Evolutionary conservation across 257 asterid genomes (phyloP), one percentile per base, ranked within the genome.

Genomic region (Rubia yunnanensis): DNA sequence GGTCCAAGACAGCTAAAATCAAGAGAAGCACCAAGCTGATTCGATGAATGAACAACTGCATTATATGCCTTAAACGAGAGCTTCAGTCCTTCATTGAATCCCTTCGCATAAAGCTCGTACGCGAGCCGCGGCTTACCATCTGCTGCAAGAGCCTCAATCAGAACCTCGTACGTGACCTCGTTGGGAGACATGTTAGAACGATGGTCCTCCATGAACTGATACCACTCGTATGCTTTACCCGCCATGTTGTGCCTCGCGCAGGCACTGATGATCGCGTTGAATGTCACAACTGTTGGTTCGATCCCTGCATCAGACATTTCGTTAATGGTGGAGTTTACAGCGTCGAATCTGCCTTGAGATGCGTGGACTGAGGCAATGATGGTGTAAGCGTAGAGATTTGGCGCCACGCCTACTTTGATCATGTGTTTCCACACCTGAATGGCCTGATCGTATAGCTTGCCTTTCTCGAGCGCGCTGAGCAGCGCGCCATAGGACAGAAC

Each of bases 391-490:
- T 94, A 84, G 35, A 90, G 39, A 56, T 94, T 94, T 24, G 99
- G 95, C 58, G 78, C 67, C 0, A 88, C 72, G 0, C 96, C 96
- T 3, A 88, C 78, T 74, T 79, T 90, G 1, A 70, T 9, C 97
- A 90, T 94, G 68, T 94, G 99, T 55, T 90, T 79, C 99, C 97
- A 94, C 7, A 94, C 99, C 27, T 77, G 75, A 72, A 82, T 65
- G 62, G 96, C 95, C 70, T 94, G 95, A 3, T 90, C 92, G 26
- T 90, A 94, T 27, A 92, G 89, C 52, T 82, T 83, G 59, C 99
- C 99, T 74, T 92, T 89, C 84, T 89, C 97, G 1, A 92, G 92
- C 5, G 99, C 94, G 20, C 99, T 89, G 24, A 89, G 95, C 83
- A 92, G 77, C 0, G 99, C 95, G 20, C 97, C 99, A 4, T 92